These are phyloP conservation scores for Cicer bijugum DNA, from an alignment of 306 rosid species.

Conservation along the genomic window DNA sequence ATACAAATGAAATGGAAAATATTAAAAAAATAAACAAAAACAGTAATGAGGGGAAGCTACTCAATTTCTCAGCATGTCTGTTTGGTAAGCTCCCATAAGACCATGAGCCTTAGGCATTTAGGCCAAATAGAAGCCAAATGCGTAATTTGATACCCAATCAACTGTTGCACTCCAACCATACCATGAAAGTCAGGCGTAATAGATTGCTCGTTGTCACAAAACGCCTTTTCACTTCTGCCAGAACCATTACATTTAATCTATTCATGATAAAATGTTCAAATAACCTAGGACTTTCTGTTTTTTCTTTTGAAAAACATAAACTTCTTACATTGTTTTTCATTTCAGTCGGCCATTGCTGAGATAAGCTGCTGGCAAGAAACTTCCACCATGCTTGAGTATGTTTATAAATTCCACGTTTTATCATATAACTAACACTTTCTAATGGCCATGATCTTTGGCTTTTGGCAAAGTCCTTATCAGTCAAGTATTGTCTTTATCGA, in stretches of 20 bases:
- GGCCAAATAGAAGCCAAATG: slow-evolving; percentile 28
- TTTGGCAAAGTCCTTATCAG: slow-evolving; percentile 16
- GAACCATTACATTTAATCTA: slow-evolving; percentile 15
- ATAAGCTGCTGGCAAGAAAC: slow-evolving; percentile 93
- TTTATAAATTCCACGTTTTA: slow-evolving; percentile 29
- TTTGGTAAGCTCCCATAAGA: slow-evolving; percentile 23
- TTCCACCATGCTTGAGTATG: slow-evolving; percentile 93
- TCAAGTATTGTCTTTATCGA: slow-evolving; percentile 1
- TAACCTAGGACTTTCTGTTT: not conserved
- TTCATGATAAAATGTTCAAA: slow-evolving; percentile 1
- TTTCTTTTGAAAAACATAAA: not conserved
- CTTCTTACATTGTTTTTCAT: slow-evolving; percentile 37
- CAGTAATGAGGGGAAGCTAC: not conserved
- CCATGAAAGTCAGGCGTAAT: slow-evolving; percentile 3
- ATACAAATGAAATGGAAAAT: slow-evolving; percentile 13
- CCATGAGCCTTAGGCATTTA: not conserved
- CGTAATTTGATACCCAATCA: slow-evolving; percentile 14
- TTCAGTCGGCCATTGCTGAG: slow-evolving; percentile 91
- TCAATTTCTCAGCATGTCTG: slow-evolving; percentile 10
- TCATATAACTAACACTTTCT: slow-evolving; percentile 25
- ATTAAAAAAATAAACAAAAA: not conserved
- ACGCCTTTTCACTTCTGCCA: not conserved
- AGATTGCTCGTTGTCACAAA: not conserved
- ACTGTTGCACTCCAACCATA: not conserved
- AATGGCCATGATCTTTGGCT: slow-evolving; percentile 10